Evolutionary conservation across 768 basidiomycete species (phyloP).

Genomic region (Boletus sp.): DNA sequence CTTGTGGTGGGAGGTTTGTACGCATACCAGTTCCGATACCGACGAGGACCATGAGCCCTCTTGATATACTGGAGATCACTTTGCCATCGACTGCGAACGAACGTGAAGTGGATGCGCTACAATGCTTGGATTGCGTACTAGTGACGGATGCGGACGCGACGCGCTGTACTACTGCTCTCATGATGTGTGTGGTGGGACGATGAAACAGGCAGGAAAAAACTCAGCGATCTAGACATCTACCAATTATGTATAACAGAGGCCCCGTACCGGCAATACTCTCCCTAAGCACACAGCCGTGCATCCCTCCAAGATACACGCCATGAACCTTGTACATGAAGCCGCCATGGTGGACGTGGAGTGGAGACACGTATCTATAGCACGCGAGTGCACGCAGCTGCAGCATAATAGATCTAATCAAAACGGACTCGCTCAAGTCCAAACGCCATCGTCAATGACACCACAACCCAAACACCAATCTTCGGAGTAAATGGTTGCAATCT

Average conservation of each 20-base stretch:
- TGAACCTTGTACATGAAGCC: too few species aligned
- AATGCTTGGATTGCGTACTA: slow-evolving; percentile 41
- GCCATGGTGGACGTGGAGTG: too few species aligned
- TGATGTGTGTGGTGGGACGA: slow-evolving; percentile 24
- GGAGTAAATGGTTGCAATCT: slow-evolving; percentile 72
- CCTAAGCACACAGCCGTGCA: too few species aligned
- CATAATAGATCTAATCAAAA: neutral
- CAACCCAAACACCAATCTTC: slow-evolving; percentile 81
- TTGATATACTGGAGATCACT: slow-evolving; percentile 76
- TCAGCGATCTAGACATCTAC: neutral
- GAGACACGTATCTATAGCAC: too few species aligned
- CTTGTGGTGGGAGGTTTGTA: neutral
- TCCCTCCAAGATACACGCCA: too few species aligned
- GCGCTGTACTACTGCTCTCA: slow-evolving; percentile 86
- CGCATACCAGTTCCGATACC: slow-evolving; percentile 77
- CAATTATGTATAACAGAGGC: neutral
- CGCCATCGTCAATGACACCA: slow-evolving; percentile 53
- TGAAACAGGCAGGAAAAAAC: neutral
- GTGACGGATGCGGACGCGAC: slow-evolving; percentile 83
- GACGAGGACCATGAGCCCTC: slow-evolving; percentile 86
- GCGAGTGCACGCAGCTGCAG: too few species aligned
- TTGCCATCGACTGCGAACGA: slow-evolving; percentile 66
- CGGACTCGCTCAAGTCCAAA: slow-evolving; percentile 5
- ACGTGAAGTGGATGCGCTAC: neutral
- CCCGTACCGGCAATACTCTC: too few species aligned